A percentile compares a stretch with the other conserved stretches of the same genome.
phyloP scores from a whole-genome alignment of 1,284 basidiomycete genomes.

The Ustilago crameri region DNA sequence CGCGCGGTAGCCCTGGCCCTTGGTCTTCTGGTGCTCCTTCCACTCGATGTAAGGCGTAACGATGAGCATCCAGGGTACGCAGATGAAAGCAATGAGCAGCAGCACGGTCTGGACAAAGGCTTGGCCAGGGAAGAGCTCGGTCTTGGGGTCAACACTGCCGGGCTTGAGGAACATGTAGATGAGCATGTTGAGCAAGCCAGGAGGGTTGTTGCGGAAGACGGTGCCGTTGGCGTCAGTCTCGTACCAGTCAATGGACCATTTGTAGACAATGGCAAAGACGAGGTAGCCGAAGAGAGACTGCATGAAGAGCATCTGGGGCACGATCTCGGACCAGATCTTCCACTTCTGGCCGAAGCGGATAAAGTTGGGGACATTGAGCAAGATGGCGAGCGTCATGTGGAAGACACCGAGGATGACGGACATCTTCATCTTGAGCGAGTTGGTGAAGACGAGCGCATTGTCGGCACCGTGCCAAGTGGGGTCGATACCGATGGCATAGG shows the following conservation, averaged over 20 bases:
- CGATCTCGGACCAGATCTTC: conserved; percentile 92
- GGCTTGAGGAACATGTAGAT: conserved; percentile 68
- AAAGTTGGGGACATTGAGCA: conserved; percentile 94
- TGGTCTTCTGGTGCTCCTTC: conserved; percentile 87
- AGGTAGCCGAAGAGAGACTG: conserved; percentile 98
- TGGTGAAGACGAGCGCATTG: conserved; percentile 92
- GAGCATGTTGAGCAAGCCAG: conserved; percentile 77
- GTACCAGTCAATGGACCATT: conserved; percentile 94
- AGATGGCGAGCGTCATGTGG: conserved; percentile 98
- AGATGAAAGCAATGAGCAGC: conserved; percentile 82
- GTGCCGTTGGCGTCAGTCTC: conserved; percentile 72
- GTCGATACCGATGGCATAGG: conserved; percentile 93
- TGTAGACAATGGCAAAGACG: conserved; percentile 93
- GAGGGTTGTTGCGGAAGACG: conserved; percentile 73
- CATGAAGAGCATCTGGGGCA: conserved; percentile 96
- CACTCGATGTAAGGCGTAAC: conserved; percentile 92
- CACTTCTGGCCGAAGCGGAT: conserved; percentile 86
- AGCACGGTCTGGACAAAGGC: conserved; percentile 84
- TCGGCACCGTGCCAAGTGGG: conserved; percentile 94
- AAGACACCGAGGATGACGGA: conserved; percentile 95
- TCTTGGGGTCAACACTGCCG: conserved; percentile 74
- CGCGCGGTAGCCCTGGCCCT: conserved; percentile 82
- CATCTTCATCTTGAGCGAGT: conserved; percentile 99
- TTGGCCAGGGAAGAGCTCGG: conserved; percentile 87
- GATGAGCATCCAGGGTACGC: conserved; percentile 94